phyloP scores from a whole-genome alignment of 2,329 filamentous ascomycete species.

The Achaetomium macrosporum region DNA sequence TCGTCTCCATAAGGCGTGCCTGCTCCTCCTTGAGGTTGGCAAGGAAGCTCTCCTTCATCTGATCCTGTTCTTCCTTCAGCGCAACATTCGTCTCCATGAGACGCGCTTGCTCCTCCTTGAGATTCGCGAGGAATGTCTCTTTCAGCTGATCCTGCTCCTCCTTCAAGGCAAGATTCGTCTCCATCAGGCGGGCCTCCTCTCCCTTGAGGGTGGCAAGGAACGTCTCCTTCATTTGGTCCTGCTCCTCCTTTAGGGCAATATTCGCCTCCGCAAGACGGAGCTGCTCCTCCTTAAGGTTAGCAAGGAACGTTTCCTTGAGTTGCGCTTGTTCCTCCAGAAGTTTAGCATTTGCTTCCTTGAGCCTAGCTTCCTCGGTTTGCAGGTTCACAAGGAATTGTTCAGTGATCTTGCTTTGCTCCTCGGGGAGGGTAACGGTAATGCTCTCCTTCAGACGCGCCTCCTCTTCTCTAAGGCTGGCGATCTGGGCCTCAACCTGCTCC shows the following conservation, averaged over 20 bases:
- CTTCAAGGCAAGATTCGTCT: slow-evolving; percentile 20
- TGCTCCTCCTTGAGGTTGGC: slow-evolving; percentile 18
- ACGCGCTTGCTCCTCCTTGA: slow-evolving; percentile 20
- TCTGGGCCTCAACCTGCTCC: slow-evolving; percentile 19
- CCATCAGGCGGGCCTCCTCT: slow-evolving; percentile 19
- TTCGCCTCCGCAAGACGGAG: slow-evolving; percentile 19
- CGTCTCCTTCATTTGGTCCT: slow-evolving; percentile 46
- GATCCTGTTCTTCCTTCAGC: slow-evolving; percentile 17
- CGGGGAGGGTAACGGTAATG: slow-evolving; percentile 21
- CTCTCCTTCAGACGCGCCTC: slow-evolving; percentile 22
- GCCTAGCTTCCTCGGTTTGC: slow-evolving; percentile 45
- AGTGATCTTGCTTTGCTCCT: slow-evolving; percentile 23
- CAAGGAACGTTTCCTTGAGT: slow-evolving; percentile 51
- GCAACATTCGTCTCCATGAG: slow-evolving; percentile 20
- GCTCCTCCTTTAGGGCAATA: slow-evolving; percentile 34
- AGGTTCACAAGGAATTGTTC: slow-evolving; percentile 38
- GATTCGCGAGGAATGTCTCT: slow-evolving; percentile 20
- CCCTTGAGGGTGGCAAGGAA: slow-evolving; percentile 37
- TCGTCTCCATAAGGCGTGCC: slow-evolving; percentile 14
- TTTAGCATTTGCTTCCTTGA: slow-evolving; percentile 37
- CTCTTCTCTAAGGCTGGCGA: slow-evolving; percentile 22
- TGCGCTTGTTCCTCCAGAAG: slow-evolving; percentile 45
- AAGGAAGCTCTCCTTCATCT: slow-evolving; percentile 15
- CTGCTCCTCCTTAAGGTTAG: slow-evolving; percentile 25
- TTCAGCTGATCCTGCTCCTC: slow-evolving; percentile 23